phyloP scores from a whole-genome alignment of 345 rosid species.

The Corchorus olitorius region DNA sequence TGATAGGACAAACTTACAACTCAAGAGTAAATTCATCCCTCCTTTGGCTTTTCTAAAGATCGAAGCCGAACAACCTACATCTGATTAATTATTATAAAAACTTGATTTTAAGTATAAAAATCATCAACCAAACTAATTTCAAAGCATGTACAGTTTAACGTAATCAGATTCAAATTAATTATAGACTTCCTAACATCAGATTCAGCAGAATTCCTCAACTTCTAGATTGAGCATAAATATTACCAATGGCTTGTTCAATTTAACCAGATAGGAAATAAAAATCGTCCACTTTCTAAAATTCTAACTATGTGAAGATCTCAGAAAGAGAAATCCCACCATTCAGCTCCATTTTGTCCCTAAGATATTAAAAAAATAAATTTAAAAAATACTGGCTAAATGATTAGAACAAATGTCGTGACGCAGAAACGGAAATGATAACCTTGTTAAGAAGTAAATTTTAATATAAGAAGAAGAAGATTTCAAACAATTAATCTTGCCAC shows the following conservation, averaged over 20 bases:
- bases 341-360: neutral
- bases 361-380: no score
- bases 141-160: neutral
- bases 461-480: neutral
- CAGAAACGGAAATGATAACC: neutral
- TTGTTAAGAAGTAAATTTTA: neutral
- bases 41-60: conserved; percentile 69
- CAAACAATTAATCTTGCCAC: neutral
- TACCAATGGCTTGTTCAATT: neutral
- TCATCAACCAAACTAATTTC: neutral
- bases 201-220: neutral
- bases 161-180: neutral
- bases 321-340: no score
- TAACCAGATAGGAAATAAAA: neutral
- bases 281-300: neutral
- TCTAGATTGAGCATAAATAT: neutral
- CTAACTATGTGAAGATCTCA: no score
- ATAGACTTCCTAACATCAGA: neutral
- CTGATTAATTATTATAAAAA: conserved; percentile 9
- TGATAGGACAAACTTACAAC: conserved; percentile 50
- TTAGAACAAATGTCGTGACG: neutral
- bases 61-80: conserved; percentile 62
- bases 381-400: no score
- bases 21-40: conserved; percentile 69
- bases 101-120: neutral